Evolutionary conservation across 495 filamentous ascomycete species (phyloP).

Genomic region (Penicillium arizonense): DNA sequence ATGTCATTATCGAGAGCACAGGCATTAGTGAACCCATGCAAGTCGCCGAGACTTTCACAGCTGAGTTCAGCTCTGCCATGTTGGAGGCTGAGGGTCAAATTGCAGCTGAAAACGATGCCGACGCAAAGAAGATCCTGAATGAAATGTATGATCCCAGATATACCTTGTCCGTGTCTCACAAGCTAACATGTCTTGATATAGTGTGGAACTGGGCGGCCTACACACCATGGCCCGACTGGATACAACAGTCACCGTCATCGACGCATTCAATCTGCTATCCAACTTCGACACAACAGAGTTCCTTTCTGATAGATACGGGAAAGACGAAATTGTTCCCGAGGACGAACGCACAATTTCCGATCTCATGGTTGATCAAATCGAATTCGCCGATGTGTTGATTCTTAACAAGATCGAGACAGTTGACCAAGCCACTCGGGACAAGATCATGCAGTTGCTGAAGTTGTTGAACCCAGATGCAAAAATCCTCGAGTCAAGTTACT

Average conservation of each 20-base stretch:
- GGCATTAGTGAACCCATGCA: slow-evolving; percentile 64
- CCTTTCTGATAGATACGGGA: slow-evolving; percentile 47
- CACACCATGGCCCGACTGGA: slow-evolving; percentile 55
- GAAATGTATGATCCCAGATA: slow-evolving; percentile 30
- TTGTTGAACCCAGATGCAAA: slow-evolving; percentile 52
- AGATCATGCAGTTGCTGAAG: slow-evolving; percentile 43
- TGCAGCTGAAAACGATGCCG: slow-evolving; percentile 25
- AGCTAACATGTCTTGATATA: slow-evolving; percentile 15
- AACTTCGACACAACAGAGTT: slow-evolving; percentile 59
- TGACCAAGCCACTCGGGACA: slow-evolving; percentile 30
- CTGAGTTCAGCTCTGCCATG: slow-evolving; percentile 47
- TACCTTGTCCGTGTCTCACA: background rate
- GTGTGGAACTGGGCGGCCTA: slow-evolving; percentile 48
- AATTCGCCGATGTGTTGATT: slow-evolving; percentile 60
- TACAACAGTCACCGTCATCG: slow-evolving; percentile 57
- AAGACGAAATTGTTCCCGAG: slow-evolving; percentile 44
- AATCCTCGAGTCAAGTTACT: slow-evolving; percentile 45
- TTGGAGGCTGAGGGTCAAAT: slow-evolving; percentile 34
- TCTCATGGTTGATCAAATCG: slow-evolving; percentile 61
- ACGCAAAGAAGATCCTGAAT: slow-evolving; percentile 33
- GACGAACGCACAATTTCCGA: slow-evolving; percentile 61
- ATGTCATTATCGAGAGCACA: slow-evolving; percentile 59
- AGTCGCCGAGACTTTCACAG: slow-evolving; percentile 59
- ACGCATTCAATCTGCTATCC: slow-evolving; percentile 56
- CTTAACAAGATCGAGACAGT: slow-evolving; percentile 55